Evolutionary conservation across 2,329 filamentous ascomycete species (phyloP).

Genomic region (Conoideocrella luteorostrata): DNA sequence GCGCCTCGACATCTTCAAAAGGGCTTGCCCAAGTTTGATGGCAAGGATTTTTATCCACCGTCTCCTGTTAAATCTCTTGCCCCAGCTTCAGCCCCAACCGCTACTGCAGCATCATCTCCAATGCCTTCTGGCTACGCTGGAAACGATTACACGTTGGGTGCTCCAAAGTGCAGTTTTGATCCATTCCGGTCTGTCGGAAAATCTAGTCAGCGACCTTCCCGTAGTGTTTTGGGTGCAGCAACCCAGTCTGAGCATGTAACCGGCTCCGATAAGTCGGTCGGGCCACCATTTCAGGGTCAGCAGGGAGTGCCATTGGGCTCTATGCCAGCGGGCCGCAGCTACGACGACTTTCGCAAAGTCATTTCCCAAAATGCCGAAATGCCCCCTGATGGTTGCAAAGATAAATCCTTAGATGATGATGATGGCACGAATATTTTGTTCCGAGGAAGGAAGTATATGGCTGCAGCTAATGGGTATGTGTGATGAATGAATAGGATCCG

Average conservation of each 20-base stretch:
- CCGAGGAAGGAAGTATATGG: conserved; percentile 27
- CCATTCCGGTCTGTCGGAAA: conserved; percentile 16
- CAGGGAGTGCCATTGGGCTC: conserved; percentile 18
- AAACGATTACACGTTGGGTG: neutral
- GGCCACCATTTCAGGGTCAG: conserved; percentile 14
- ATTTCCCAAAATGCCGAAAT: conserved; percentile 6
- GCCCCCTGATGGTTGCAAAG: conserved; percentile 12
- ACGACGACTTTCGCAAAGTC: conserved; percentile 22
- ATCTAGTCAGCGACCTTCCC: conserved; percentile 12
- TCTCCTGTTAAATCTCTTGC: conserved; percentile 32
- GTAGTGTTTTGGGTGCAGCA: conserved; percentile 18
- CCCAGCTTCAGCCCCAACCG: conserved; percentile 2
- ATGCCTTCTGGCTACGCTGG: conserved; percentile 5
- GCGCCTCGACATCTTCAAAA: conserved; percentile 42
- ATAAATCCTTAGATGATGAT: conserved; percentile 24
- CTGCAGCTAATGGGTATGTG: conserved; percentile 26
- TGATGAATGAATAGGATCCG: too few species aligned
- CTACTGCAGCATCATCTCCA: neutral
- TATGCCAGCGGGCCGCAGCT: conserved; percentile 18
- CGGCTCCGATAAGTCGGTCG: conserved; percentile 15
- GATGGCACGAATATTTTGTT: conserved; percentile 31
- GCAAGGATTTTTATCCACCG: conserved; percentile 56
- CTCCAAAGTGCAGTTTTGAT: conserved; percentile 12
- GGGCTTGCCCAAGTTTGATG: conserved; percentile 57
- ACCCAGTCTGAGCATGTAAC: conserved; percentile 28